Percentiles rank a stretch among this genome's conserved stretches.
phyloP scores from a whole-genome alignment of 2,329 filamentous ascomycete species.

The Epichloe brachyelytri region DNA sequence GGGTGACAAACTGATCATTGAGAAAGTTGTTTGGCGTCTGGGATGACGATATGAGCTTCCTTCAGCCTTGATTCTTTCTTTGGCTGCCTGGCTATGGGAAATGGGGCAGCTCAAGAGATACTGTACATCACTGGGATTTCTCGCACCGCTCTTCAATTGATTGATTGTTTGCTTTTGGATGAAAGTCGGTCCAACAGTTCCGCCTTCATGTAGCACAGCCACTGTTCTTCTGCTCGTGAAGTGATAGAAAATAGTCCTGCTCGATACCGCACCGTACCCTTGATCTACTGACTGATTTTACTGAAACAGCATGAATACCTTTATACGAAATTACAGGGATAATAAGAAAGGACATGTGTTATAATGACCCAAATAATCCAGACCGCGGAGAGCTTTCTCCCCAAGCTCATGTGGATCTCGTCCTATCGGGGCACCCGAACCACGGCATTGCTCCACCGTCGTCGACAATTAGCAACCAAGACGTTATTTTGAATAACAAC shows the following conservation, averaged over 20 bases:
- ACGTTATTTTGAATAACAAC: too few relatives aligned
- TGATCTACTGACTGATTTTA: not conserved
- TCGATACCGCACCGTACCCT: not conserved
- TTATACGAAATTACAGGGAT: too few relatives aligned
- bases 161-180: not conserved
- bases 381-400: not conserved
- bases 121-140: not conserved
- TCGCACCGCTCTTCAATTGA: not conserved
- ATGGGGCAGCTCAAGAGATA: not conserved
- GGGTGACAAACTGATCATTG: conserved; percentile 8
- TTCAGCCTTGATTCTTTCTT: conserved; percentile 7
- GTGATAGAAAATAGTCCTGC: not conserved
- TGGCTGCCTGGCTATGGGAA: not conserved
- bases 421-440: not conserved
- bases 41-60: conserved; percentile 16
- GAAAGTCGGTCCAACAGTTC: not conserved
- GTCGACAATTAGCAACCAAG: too few relatives aligned
- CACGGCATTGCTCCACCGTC: too few relatives aligned
- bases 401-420: not conserved
- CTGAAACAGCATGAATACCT: too few relatives aligned
- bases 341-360: too few relatives aligned
- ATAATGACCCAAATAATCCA: too few relatives aligned
- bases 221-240: not conserved
- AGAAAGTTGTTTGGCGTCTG: conserved; percentile 18
- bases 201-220: not conserved